phyloP scores from a whole-genome alignment of 2,329 filamentous ascomycete species.

The Aspergillus flavus region DNA sequence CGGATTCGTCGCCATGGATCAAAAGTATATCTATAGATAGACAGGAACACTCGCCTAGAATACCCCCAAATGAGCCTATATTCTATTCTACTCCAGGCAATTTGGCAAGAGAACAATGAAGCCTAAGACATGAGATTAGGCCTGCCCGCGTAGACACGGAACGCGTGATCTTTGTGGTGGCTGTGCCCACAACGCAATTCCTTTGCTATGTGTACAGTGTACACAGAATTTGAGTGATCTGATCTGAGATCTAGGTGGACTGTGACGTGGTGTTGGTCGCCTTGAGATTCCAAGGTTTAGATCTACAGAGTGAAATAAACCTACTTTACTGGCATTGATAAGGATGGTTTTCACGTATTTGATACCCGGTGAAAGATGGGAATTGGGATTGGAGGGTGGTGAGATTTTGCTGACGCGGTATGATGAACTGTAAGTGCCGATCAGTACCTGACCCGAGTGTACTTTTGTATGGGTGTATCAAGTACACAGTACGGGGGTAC shows the following conservation, averaged over 20 bases:
- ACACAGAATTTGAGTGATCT: not conserved
- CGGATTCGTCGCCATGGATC: no score
- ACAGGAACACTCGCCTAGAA: not conserved
- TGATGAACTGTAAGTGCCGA: constrained; percentile 3
- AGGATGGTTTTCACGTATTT: not conserved
- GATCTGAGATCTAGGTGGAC: not conserved
- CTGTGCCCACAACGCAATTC: not conserved
- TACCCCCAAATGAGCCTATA: not conserved
- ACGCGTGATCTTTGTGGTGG: constrained; percentile 4
- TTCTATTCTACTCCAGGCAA: not conserved
- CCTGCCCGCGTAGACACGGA: not conserved
- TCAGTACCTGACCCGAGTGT: constrained; percentile 1
- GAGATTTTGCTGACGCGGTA: constrained; percentile 6
- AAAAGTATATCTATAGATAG: not conserved
- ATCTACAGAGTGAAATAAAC: not conserved
- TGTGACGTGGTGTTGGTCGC: not conserved
- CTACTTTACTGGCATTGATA: not conserved
- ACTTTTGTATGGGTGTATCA: not conserved
- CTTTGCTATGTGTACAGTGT: not conserved
- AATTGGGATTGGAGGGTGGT: not conserved
- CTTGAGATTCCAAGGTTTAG: not conserved
- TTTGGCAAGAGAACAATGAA: not conserved
- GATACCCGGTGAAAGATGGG: not conserved
- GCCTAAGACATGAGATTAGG: not conserved
- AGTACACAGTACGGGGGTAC: not conserved